Evolutionary conservation across 1,284 basidiomycete genomes (phyloP).

Genomic region (Rhodofomes roseus): DNA sequence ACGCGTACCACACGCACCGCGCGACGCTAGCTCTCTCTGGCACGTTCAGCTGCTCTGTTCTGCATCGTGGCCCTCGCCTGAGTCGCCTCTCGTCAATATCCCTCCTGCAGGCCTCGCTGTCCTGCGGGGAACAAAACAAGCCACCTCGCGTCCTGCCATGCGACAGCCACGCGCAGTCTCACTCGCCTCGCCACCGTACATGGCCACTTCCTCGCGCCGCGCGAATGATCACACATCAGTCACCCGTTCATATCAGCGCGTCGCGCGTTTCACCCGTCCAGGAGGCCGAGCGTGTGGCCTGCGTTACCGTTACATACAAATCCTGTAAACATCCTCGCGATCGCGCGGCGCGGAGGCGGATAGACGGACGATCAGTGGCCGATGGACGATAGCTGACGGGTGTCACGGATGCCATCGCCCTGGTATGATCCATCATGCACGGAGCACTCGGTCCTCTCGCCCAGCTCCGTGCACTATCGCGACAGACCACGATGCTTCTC

Average conservation of each 20-base stretch:
- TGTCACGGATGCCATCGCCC: not conserved
- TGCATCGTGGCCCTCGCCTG: not conserved
- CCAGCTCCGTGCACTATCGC: not conserved
- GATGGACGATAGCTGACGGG: not conserved
- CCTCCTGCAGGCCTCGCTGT: not conserved
- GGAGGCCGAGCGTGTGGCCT: not conserved
- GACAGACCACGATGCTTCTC: not conserved
- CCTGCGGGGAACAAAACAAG: not conserved
- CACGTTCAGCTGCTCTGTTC: not conserved
- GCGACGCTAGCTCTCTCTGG: not conserved
- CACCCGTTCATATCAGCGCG: not conserved
- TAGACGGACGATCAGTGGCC: not conserved
- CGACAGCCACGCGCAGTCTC: not conserved
- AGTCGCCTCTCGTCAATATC: not conserved
- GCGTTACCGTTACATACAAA: conserved; percentile 2
- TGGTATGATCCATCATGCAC: not conserved
- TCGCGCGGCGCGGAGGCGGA: not conserved
- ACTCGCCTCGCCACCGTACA: not conserved
- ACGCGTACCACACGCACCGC: not conserved
- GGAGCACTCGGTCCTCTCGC: not conserved
- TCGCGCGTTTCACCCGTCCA: not conserved
- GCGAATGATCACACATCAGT: not conserved
- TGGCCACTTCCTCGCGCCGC: not conserved
- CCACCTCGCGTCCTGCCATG: not conserved
- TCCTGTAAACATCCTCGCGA: not conserved